phyloP scores from a whole-genome alignment of 768 basidiomycete species.

The Holtermanniella nyarrowii region DNA sequence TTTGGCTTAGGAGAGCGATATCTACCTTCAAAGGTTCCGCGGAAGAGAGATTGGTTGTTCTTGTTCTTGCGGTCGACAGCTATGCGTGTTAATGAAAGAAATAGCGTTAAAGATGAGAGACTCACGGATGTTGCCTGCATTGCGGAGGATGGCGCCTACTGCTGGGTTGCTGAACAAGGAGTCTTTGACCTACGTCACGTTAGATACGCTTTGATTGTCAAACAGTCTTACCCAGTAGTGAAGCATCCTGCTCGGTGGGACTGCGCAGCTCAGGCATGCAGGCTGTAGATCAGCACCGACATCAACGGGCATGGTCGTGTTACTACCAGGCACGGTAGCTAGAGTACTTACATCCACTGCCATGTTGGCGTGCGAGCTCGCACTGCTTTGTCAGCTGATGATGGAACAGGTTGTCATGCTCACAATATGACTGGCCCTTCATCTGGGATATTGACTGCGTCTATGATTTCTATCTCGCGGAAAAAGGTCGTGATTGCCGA shows the following conservation, averaged over 20 bases:
- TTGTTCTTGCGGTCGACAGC: slow-evolving; percentile 91
- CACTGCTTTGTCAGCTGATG: slow-evolving; percentile 43
- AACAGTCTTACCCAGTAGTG: slow-evolving; percentile 47
- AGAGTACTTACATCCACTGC: slow-evolving; percentile 58
- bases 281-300: slow-evolving; percentile 27
- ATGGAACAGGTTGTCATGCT: slow-evolving; percentile 28
- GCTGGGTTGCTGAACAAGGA: slow-evolving; percentile 70
- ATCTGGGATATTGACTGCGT: slow-evolving; percentile 74
- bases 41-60: slow-evolving; percentile 78
- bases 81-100: background rate
- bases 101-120: background rate
- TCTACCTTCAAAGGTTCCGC: slow-evolving; percentile 65
- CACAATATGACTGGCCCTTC: slow-evolving; percentile 90
- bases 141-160: slow-evolving; percentile 61
- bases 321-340: background rate
- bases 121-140: slow-evolving; percentile 74
- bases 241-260: slow-evolving; percentile 69
- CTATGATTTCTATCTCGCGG: slow-evolving; percentile 72
- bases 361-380: slow-evolving; percentile 89
- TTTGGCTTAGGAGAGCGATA: background rate
- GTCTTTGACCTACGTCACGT: slow-evolving; percentile 76
- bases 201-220: background rate
- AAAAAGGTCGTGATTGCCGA: slow-evolving; percentile 80
- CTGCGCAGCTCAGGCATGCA: slow-evolving; percentile 54
- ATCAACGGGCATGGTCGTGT: slow-evolving; percentile 10